Base-by-base conservation (phyloP, 139 green algal genomes). In the Tetraselmis chui region DNA sequence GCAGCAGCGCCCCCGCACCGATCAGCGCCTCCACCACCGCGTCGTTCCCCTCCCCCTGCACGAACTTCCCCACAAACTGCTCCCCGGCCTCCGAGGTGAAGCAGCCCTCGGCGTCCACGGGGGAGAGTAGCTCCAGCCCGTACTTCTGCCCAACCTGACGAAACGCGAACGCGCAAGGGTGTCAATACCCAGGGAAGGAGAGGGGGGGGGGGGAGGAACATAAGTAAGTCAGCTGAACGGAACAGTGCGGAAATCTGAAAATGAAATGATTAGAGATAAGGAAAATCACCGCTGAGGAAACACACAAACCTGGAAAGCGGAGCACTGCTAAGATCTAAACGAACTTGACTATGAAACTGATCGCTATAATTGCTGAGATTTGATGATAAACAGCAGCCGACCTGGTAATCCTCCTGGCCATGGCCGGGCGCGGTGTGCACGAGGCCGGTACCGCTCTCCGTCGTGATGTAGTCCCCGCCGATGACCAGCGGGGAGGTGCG, bases 391-490 rank as follows among this genome's bases (percentile, higher is more conserved):
- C 74, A 77, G 25, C 5, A 77, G 26, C 74, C 11, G 28, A 91
- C 91, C 91, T 88, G 84, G 89, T 98, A 99, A 85, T 99, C 97
- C 86, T 99, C 95, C 88, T 96, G 91, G 1, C 96, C 96, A 85
- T 99, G 96, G n/a, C 96, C 96, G 0, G 97, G 96, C 29, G 91
- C 94, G 0, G 94, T 98, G 92, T 99, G 97, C 30, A 99, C 97
- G 74, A 99, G 91, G 1, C 97, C 97, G 29, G 96, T 99, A 76
- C 97, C 97, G 24, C 85, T 89, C 29, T 99, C 97, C 0, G 95
- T 98, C 27, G 97, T 99, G 92, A 99, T 98, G 92, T 99, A 99
- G 78, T 99, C 97, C 0, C 97, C 97, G 1, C 97, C 97, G 11
- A 98, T 82, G 23, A 99, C 93, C n/a, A 99, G 89, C 26, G 93